Base-by-base conservation (phyloP, 441 rosid species). In the Isatis lusitanica region DNA sequence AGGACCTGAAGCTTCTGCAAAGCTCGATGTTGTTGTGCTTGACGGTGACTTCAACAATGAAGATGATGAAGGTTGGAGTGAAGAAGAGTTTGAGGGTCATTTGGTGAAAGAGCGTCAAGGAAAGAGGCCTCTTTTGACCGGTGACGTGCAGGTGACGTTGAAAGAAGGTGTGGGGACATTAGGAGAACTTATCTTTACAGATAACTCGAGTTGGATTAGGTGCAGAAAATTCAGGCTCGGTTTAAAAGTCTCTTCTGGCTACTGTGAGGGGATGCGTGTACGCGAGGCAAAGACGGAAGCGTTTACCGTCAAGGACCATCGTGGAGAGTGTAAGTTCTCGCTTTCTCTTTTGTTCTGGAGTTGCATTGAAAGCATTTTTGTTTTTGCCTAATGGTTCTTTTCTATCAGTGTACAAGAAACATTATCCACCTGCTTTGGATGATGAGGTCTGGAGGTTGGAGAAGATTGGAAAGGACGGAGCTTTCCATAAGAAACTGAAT, bases 381-480 rank as follows among this genome's bases (percentile, higher is more conserved):
- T n/a, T 13, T 44, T 26, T 16, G 17, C 57, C 42, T 43, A 55
- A 30, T 57, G 63, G 12, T 8, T 39, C 3, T 11, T 18, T 13
- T 44, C 38, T 58, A n/a, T n/a, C 83, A 91, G 98, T 90, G 73
- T 93, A 93, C 82, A 93, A 93, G 87, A 93, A 93, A 75, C 96
- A 93, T 79, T 93, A 93, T 46, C 98, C 98, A 7, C 98, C 97
- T 50, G 90, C 90, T 21, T 75, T 90, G 63, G 70, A 75, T 74
- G 98, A 93, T 70, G 96, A 93, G 43, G 96, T 93, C 13, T 93
- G 98, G 96, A 88, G 97, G 80, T 76, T 93, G 85, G 97, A 93
- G 77, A 93, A 91, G 83, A 91, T 93, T 40, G 98, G 94, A 43
- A 93, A 93, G 71, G 97, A 93, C 46, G 98, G 98, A 18, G 87